Evolutionary conservation across 495 filamentous ascomycete genomes (phyloP).

Genomic region (Tuber calosporum): DNA sequence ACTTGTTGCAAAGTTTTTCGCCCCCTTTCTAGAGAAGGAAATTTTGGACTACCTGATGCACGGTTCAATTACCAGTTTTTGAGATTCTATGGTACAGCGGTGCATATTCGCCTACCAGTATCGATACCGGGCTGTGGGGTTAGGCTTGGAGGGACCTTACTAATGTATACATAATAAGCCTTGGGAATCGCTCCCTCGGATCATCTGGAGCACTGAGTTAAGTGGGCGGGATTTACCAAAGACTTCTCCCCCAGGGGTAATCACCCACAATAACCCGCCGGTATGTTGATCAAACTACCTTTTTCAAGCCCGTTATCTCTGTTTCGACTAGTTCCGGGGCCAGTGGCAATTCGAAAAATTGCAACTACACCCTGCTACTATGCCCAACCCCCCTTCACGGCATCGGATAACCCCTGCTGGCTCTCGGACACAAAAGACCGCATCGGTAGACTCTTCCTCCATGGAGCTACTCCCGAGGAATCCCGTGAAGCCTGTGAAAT

Average conservation of each 20-base stretch:
- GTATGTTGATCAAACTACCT: neutral
- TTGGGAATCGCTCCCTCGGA: neutral
- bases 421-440: slow-evolving; percentile 64
- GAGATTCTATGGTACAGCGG: neutral
- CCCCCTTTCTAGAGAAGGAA: neutral
- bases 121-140: neutral
- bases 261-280: neutral
- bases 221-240: neutral
- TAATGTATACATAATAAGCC: neutral
- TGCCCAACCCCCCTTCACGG: neutral
- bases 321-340: neutral
- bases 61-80: neutral
- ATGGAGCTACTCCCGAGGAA: slow-evolving; percentile 61
- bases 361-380: neutral
- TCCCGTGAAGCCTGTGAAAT: slow-evolving; percentile 55
- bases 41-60: neutral
- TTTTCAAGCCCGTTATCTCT: neutral
- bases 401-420: slow-evolving; percentile 53
- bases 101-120: neutral
- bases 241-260: neutral
- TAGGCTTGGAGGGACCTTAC: neutral
- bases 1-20: neutral
- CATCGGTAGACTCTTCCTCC: slow-evolving; percentile 76
- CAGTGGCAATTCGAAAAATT: neutral
- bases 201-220: neutral